phyloP scores from a whole-genome alignment of 805 yeast species.

The Suhomyces kilbournensis region DNA sequence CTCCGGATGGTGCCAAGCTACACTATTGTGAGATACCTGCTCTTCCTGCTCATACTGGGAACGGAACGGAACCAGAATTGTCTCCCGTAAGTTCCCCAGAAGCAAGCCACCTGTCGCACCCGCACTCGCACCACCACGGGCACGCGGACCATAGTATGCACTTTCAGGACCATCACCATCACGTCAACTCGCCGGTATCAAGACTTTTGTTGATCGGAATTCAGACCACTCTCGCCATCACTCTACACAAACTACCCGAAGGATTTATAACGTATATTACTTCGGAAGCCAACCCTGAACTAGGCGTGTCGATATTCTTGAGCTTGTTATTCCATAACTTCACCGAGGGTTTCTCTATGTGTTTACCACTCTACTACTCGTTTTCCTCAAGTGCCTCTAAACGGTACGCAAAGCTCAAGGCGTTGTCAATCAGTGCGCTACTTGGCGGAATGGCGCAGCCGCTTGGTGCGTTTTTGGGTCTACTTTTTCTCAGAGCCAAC shows the following conservation, averaged over 20 bases:
- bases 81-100: background rate
- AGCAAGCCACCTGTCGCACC: conserved; percentile 1
- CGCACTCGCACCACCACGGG: conserved; percentile 4
- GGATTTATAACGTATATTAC: conserved; percentile 88
- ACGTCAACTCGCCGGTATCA: conserved; percentile 71
- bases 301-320: conserved; percentile 79
- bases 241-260: conserved; percentile 91
- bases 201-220: conserved; percentile 82
- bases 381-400: conserved; percentile 47
- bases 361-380: conserved; percentile 82
- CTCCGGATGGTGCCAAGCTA: conserved; percentile 12
- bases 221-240: conserved; percentile 84
- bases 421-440: conserved; percentile 60
- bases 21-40: conserved; percentile 44
- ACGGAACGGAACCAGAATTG: background rate
- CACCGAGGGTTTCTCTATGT: conserved; percentile 92
- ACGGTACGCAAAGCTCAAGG: conserved; percentile 44
- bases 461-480: conserved; percentile 77
- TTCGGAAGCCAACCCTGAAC: conserved; percentile 54
- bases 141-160: conserved; percentile 25
- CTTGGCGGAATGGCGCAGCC: conserved; percentile 89
- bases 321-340: conserved; percentile 87
- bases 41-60: conserved; percentile 11
- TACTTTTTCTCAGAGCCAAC: conserved; percentile 40
- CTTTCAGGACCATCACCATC: conserved; percentile 67